These are phyloP conservation scores for Lachancea meyersii DNA, from an alignment of 805 yeast genomes.

Conservation along the genomic window DNA sequence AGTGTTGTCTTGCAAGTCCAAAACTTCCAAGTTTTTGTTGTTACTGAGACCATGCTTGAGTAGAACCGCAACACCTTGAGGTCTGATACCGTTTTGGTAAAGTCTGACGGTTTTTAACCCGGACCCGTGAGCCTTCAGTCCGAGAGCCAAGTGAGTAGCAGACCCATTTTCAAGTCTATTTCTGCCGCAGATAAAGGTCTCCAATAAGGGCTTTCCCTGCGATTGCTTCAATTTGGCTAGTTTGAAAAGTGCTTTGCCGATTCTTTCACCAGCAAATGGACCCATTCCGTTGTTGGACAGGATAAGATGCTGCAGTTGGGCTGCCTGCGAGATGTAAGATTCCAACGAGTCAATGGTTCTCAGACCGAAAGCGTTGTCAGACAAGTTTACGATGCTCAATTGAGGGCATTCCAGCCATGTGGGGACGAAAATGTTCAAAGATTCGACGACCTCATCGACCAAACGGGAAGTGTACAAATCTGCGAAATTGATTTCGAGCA, in stretches of 20 bases:
- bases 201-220: conserved; percentile 45
- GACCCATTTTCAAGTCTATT: conserved; percentile 96
- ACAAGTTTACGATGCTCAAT: conserved; percentile 67
- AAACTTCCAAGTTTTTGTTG: conserved; percentile 52
- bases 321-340: conserved; percentile 64
- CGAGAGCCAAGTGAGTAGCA: conserved; percentile 74
- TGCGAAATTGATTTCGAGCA: conserved; percentile 72
- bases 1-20: conserved; percentile 95
- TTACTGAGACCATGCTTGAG: conserved; percentile 63
- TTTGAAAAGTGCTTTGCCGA: conserved; percentile 76
- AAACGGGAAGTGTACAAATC: conserved; percentile 94
- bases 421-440: conserved; percentile 66
- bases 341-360: conserved; percentile 91
- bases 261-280: conserved; percentile 92
- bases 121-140: conserved; percentile 71
- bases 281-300: conserved; percentile 97
- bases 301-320: conserved; percentile 76
- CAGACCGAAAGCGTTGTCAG: conserved; percentile 96
- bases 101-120: conserved; percentile 63
- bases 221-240: conserved; percentile 59
- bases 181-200: conserved; percentile 93
- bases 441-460: conserved; percentile 87
- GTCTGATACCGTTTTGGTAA: conserved; percentile 97
- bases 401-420: conserved; percentile 64
- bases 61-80: conserved; percentile 76